phyloP scores from a whole-genome alignment of 176 grass and related monocot genomes.

The Bolboschoenus planiculmis region DNA sequence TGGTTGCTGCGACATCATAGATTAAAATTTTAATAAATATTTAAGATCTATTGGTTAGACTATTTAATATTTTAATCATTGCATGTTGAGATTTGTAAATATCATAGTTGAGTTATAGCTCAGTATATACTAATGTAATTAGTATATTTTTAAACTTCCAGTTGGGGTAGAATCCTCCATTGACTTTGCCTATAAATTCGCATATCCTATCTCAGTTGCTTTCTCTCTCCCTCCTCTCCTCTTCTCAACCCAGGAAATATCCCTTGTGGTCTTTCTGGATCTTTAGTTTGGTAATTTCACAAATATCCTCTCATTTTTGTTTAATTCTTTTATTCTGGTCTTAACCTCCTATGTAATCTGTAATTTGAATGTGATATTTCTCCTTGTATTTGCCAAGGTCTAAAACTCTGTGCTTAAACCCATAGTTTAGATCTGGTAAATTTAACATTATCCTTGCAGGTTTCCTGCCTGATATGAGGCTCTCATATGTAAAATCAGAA shows the following conservation, averaged over 20 bases:
- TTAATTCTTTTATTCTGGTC: not conserved
- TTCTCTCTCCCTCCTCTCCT: constrained; percentile 13
- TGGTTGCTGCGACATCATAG: not conserved
- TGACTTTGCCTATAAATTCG: constrained; percentile 29
- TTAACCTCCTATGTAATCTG: not conserved
- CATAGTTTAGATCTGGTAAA: not conserved
- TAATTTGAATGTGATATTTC: not conserved
- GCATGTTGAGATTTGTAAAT: not conserved
- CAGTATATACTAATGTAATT: not conserved
- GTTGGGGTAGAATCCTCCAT: not conserved
- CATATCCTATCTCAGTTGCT: not conserved
- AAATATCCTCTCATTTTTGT: not conserved
- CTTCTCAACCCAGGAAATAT: not conserved
- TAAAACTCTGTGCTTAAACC: not conserved
- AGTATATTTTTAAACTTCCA: not conserved
- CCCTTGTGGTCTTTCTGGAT: not conserved
- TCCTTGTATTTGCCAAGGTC: not conserved
- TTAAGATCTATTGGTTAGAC: not conserved
- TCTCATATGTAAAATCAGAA: not conserved
- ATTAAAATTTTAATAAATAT: not conserved
- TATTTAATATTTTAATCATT: not conserved
- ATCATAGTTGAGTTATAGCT: too few species aligned
- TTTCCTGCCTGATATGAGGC: not conserved
- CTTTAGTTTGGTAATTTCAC: constrained; percentile 2
- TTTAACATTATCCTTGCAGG: not conserved